These are phyloP conservation scores for Hypoxylon sp. DNA, from an alignment of 2,329 filamentous ascomycete genomes.

Conservation along the genomic window DNA sequence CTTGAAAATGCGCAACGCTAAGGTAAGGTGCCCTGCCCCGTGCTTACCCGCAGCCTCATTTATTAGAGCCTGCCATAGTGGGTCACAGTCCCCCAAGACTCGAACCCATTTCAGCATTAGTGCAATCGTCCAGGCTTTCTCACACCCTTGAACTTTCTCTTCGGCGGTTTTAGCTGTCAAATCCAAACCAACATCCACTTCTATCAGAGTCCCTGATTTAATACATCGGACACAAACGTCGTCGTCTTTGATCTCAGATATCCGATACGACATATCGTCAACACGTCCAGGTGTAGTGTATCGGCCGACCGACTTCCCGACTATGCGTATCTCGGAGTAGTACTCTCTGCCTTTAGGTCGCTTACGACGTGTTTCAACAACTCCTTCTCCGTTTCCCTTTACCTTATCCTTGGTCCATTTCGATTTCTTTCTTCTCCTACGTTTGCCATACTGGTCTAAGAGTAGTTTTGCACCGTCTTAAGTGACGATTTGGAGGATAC, in stretches of 20 bases:
- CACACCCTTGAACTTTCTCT: constrained; percentile 36
- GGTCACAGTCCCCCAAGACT: constrained; percentile 29
- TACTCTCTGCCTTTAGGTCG: constrained; percentile 19
- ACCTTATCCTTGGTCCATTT: constrained; percentile 12
- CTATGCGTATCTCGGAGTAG: constrained; percentile 39
- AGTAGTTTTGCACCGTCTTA: constrained; percentile 19
- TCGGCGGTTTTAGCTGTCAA: constrained; percentile 37
- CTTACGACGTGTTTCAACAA: constrained; percentile 43
- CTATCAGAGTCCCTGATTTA: constrained; percentile 5
- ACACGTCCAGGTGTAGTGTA: constrained; percentile 14
- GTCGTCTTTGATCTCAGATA: not conserved
- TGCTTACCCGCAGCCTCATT: constrained; percentile 34
- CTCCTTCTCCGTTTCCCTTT: constrained; percentile 21
- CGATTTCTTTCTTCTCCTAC: constrained; percentile 10
- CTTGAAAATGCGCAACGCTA: constrained; percentile 12
- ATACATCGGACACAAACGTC: constrained; percentile 2
- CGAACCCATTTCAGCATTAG: constrained; percentile 35
- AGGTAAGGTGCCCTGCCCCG: constrained; percentile 8
- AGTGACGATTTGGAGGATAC: constrained; percentile 22
- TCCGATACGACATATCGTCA: constrained; percentile 2
- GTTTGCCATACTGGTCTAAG: not conserved
- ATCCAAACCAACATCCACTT: constrained; percentile 31
- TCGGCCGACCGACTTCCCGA: constrained; percentile 19
- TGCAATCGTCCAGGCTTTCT: constrained; percentile 22
- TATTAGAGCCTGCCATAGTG: constrained; percentile 24